Evolutionary conservation across 441 rosid genomes (phyloP).

Genomic region (Theobroma grandiflorum): DNA sequence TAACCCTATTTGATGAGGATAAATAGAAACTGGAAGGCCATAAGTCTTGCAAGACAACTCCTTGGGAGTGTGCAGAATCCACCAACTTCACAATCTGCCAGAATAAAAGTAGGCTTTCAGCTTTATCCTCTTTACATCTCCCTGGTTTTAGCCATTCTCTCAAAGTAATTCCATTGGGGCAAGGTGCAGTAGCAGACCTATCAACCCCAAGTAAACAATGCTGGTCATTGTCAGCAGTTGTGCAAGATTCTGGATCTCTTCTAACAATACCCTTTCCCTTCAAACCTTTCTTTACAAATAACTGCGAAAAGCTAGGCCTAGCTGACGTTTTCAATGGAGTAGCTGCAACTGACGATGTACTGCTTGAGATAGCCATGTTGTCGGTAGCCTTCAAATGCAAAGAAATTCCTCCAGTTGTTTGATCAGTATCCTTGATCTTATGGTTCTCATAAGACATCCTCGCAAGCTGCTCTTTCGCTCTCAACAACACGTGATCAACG

Average conservation of each 20-base stretch:
- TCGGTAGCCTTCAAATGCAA: slow-evolving; percentile 48
- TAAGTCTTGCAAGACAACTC: slow-evolving; percentile 62
- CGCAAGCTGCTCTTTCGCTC: slow-evolving; percentile 47
- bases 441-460: slow-evolving; percentile 43
- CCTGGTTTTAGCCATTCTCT: slow-evolving; percentile 68
- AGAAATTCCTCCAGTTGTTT: slow-evolving; percentile 39
- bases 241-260: slow-evolving; percentile 40
- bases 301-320: slow-evolving; percentile 50
- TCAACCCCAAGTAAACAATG: slow-evolving; percentile 36
- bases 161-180: slow-evolving; percentile 54
- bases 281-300: slow-evolving; percentile 44
- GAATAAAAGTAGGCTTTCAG: slow-evolving; percentile 54
- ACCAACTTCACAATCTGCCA: slow-evolving; percentile 80
- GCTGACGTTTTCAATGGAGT: slow-evolving; percentile 41
- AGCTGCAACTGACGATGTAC: slow-evolving; percentile 34
- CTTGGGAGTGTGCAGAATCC: slow-evolving; percentile 72
- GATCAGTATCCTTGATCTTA: slow-evolving; percentile 41
- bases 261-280: slow-evolving; percentile 55
- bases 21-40: slow-evolving; percentile 62
- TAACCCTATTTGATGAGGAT: slow-evolving; percentile 55
- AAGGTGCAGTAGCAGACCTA: slow-evolving; percentile 40
- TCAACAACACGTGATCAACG: slow-evolving; percentile 43
- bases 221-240: slow-evolving; percentile 38
- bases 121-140: slow-evolving; percentile 48
- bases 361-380: slow-evolving; percentile 36